Evolutionary conservation across 306 rosid genomes (phyloP).

Genomic region (Inga leiocalycina): DNA sequence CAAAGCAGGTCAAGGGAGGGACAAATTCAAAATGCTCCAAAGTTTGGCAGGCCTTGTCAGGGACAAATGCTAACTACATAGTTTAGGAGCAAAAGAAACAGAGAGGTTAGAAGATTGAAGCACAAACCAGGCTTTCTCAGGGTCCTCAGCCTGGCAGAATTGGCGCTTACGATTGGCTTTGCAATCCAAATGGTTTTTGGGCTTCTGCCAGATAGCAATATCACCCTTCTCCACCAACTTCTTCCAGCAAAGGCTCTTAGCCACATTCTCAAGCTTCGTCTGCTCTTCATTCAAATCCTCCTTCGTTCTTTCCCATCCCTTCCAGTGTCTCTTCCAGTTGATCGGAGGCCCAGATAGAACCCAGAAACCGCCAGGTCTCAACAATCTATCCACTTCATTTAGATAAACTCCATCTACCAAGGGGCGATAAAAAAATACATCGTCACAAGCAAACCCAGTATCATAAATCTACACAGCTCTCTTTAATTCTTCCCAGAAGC

Average conservation of each 20-base stretch:
- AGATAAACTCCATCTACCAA: slow-evolving; percentile 63
- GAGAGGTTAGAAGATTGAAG: neutral
- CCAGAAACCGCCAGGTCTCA: slow-evolving; percentile 87
- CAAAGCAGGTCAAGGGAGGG: neutral
- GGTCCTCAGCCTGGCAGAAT: slow-evolving; percentile 52
- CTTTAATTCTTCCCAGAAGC: neutral
- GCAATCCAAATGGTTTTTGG: slow-evolving; percentile 67
- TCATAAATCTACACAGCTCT: neutral
- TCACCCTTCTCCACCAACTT: slow-evolving; percentile 65
- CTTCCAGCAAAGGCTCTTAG: slow-evolving; percentile 78
- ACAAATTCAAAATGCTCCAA: neutral
- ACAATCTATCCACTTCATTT: slow-evolving; percentile 72
- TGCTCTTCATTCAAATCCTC: slow-evolving; percentile 68
- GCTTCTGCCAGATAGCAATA: slow-evolving; percentile 89
- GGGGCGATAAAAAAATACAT: neutral
- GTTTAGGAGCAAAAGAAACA: neutral
- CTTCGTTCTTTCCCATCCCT: slow-evolving; percentile 73
- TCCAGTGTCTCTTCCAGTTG: slow-evolving; percentile 62
- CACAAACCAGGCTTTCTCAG: slow-evolving; percentile 75
- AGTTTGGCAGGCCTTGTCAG: neutral
- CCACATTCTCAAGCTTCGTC: slow-evolving; percentile 58
- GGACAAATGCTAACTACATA: neutral
- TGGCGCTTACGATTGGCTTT: slow-evolving; percentile 44
- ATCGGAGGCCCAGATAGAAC: slow-evolving; percentile 85
- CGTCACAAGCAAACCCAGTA: neutral